Percentiles rank a stretch among this genome's conserved stretches.
Evolutionary conservation across 1,284 basidiomycete genomes (phyloP).

Genomic region (Pseudozyma pruni): DNA sequence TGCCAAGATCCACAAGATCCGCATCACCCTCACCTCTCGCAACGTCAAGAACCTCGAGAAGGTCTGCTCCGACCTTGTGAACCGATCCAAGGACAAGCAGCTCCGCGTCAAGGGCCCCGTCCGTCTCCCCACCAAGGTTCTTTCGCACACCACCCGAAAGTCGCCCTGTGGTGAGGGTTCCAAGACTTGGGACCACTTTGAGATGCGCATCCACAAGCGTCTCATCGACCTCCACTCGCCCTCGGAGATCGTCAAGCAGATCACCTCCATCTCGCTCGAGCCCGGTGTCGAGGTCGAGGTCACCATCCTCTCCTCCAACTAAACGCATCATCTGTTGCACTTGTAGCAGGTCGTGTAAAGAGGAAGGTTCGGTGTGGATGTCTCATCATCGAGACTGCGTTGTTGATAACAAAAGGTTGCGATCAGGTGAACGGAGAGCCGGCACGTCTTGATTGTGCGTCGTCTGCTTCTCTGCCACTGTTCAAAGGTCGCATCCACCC

Average conservation of each 20-base stretch:
- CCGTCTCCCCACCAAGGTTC: slow-evolving; percentile 96
- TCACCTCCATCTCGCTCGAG: slow-evolving; percentile 98
- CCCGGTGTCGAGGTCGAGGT: slow-evolving; percentile 99
- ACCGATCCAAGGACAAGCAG: slow-evolving; percentile 99
- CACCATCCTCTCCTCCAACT: slow-evolving; percentile 79
- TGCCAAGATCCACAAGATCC: slow-evolving; percentile 98
- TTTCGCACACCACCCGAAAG: slow-evolving; percentile 94
- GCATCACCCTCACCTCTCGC: slow-evolving; percentile 97
- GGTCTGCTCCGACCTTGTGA: slow-evolving; percentile 95
- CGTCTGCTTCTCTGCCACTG: slow-evolving; percentile 6
- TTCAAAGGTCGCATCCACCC: slow-evolving; percentile 17
- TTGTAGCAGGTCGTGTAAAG: background rate
- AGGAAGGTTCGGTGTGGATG: background rate
- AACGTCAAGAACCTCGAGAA: slow-evolving; percentile 99
- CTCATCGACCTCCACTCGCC: slow-evolving; percentile 99
- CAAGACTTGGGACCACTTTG: slow-evolving; percentile 99
- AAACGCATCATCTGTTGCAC: slow-evolving; percentile 20
- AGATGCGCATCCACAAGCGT: slow-evolving; percentile 99
- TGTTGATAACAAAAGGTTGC: slow-evolving; percentile 15
- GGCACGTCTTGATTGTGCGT: slow-evolving; percentile 34
- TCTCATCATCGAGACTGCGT: too few species aligned
- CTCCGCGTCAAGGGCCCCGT: slow-evolving; percentile 99
- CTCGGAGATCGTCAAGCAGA: slow-evolving; percentile 99
- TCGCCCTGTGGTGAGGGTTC: slow-evolving; percentile 87
- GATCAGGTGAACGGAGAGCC: slow-evolving; percentile 5